Evolutionary conservation across 108 stramenopile species (phyloP).

Genomic region (Nitzschia inconspicua): DNA sequence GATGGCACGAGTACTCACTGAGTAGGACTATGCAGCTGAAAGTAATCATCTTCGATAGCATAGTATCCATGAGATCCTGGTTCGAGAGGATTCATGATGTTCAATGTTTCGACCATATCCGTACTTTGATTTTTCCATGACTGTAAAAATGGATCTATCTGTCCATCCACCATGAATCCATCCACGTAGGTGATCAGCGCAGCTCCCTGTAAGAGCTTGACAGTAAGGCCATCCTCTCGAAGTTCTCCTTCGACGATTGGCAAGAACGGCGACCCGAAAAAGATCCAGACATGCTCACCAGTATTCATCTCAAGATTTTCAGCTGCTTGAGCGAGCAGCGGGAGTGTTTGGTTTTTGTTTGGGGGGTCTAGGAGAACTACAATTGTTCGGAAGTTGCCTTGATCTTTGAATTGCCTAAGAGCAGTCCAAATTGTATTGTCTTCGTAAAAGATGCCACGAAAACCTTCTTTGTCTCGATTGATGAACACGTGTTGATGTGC

Average conservation of each 20-base stretch:
- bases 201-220: constrained; percentile 17
- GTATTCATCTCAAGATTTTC: no score
- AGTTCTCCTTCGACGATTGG: no score
- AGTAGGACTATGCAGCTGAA: constrained; percentile 7
- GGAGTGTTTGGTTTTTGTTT: no score
- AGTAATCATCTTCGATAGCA: constrained; percentile 9
- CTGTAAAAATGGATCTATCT: constrained; percentile 11
- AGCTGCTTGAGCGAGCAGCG: not conserved
- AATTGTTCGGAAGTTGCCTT: no score
- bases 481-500: no score
- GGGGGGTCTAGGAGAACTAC: no score
- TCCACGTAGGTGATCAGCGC: constrained; percentile 20
- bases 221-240: constrained; percentile 15
- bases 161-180: constrained; percentile 12
- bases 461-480: no score
- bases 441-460: no score
- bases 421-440: no score
- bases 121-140: constrained; percentile 12
- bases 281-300: not conserved
- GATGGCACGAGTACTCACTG: no score
- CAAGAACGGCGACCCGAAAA: not conserved
- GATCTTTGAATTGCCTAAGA: no score
- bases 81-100: not conserved
- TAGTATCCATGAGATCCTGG: not conserved
- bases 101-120: not conserved